phyloP scores from a whole-genome alignment of 805 yeast genomes.

The Kodamaea fukazawae region DNA sequence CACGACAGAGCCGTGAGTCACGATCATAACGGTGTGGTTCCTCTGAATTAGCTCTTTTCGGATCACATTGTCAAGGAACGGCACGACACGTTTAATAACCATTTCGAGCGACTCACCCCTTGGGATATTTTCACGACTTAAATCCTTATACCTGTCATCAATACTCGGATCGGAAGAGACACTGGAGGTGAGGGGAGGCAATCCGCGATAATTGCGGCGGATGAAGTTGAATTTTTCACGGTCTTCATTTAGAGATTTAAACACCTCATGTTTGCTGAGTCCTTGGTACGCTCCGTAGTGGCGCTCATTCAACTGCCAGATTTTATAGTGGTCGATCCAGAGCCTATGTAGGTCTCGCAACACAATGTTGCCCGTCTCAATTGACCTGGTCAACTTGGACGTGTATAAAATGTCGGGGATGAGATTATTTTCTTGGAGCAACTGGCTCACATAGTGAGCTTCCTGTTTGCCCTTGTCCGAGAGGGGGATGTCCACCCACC shows the following conservation, averaged over 20 bases:
- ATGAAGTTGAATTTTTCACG: slow-evolving; percentile 35
- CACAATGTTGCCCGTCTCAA: slow-evolving; percentile 41
- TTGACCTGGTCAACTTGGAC: slow-evolving; percentile 38
- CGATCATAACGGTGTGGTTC: slow-evolving; percentile 34
- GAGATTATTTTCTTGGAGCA: slow-evolving; percentile 26
- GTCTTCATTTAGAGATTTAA: slow-evolving; percentile 29
- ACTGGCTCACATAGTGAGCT: slow-evolving; percentile 38
- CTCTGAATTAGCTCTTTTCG: slow-evolving; percentile 20
- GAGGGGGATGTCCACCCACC: slow-evolving; percentile 45
- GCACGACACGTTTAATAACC: slow-evolving; percentile 39
- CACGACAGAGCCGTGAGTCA: slow-evolving; percentile 44
- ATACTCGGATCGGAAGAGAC: slow-evolving; percentile 26
- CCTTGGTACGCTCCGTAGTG: slow-evolving; percentile 46
- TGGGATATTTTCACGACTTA: slow-evolving; percentile 25
- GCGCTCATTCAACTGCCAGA: slow-evolving; percentile 44
- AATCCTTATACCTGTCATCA: slow-evolving; percentile 34
- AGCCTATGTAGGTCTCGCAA: slow-evolving; percentile 28
- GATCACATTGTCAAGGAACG: slow-evolving; percentile 33
- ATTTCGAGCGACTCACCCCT: slow-evolving; percentile 39
- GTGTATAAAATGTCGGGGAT: slow-evolving; percentile 37
- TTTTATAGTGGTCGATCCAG: slow-evolving; percentile 38
- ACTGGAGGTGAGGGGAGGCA: slow-evolving; percentile 32
- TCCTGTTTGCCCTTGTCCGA: slow-evolving; percentile 37
- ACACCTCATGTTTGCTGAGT: slow-evolving; percentile 35
- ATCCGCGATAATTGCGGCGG: slow-evolving; percentile 36